Evolutionary conservation across 768 basidiomycete species (phyloP), one percentile per base, ranked within the genome.

Genomic region (Russula sp.): DNA sequence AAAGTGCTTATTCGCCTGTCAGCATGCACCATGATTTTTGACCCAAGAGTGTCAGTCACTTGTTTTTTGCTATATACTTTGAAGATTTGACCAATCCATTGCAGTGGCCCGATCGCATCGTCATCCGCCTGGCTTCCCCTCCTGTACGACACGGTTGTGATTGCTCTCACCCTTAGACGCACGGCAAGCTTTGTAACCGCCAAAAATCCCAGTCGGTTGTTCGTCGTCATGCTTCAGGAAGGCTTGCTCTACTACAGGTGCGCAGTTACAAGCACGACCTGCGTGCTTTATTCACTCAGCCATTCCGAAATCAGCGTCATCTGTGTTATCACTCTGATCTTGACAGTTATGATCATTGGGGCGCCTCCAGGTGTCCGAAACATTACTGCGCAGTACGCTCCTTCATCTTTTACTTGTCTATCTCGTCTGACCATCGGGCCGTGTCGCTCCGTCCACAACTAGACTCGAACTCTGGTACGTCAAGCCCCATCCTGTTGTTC

Each of bases 11-110:
- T n/a, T n/a, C 42, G 16, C 42, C 49, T 8, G 2, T 49, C 55
- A 79, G 78, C 77, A 11, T 79, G 78, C 64, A 73, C 72, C 6
- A 77, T 79, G 78, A 73, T 79, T 11, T 75, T 78, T 32, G 52
- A 69, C 49, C 3, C 51, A 8, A 59, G 63, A 1, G 16, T 71
- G 75, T 77, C 59, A 31, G 71, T 63, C 40, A 13, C 40, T 40
- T 22, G 34, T 6, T 9, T 34, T 4, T 27, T 31, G 2, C 14
- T 20, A 16, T n/a, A 22, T 42, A 48, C 52, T 8, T 50, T 34
- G 4, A 14, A 40, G 39, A 48, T 49, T 40, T 55, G 1, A 18
- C 8, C 9, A 6, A 53, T 20, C 57, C 10, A 1, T 14, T 35
- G n/a, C 34, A 75, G 73, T 2, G 66, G 67, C 4, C 6, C 40